Base-by-base conservation (phyloP, 331 rosid genomes). In the Quercus lobata region DNA sequence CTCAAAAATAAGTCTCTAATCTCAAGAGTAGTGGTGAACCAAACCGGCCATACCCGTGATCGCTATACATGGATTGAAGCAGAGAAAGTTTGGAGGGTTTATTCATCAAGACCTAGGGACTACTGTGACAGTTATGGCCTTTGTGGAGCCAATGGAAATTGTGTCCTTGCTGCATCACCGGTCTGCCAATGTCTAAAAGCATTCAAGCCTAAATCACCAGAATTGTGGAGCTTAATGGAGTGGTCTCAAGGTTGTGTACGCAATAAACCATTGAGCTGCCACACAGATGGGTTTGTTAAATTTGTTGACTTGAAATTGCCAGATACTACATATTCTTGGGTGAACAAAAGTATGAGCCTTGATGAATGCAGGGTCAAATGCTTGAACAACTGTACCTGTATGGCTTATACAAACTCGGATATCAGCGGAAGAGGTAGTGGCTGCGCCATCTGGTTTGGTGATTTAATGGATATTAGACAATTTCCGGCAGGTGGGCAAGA, bases 391-490 rank as follows among this genome's bases (percentile, higher is more conserved):
- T 92, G 92, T 57, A 84, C 88, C 6, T 90, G 97, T 72, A 80
- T 77, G 86, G 93, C 91, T 8, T 86, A 76, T 72, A 75, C 91
- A 14, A 90, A 86, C 75, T 70, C 86, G 3, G 83, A 88, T 74
- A 62, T 87, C 32, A 78, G 88, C 1, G 87, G 87, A 46, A 55
- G 74, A 46, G 92, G 91, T n/a, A 86, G 81, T 80, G 94, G 97
- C 14, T 91, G 97, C 27, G 89, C 85, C 15, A 62, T 82, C 72
- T 91, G 94, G 97, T 79, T 86, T 82, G 94, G 90, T 34, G 85
- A 86, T 44, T 79, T 92, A 12, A 58, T 80, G 65, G 97, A 86
- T 76, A 82, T 86, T 2, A 80, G 84, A 77, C 80, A 61, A 46
- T 63, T 83, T 80, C 52, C 72, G 7, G 78, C 22, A 41, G 84